Evolutionary conservation across 352 stramenopile species (phyloP).

Genomic region (Vaucheria bursata): DNA sequence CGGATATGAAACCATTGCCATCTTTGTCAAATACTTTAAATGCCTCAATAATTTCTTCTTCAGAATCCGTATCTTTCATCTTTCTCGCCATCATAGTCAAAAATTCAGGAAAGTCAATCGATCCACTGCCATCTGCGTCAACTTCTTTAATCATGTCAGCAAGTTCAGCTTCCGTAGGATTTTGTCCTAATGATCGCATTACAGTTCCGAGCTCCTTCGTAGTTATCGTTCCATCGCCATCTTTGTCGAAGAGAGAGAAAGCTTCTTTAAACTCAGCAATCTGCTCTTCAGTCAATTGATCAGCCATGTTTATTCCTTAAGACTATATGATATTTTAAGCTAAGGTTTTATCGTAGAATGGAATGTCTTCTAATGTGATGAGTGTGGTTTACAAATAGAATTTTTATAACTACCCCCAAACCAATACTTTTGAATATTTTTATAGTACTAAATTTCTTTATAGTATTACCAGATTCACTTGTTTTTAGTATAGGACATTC

Average conservation of each 20-base stretch:
- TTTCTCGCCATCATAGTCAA: slow-evolving; percentile 98
- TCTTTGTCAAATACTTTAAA: slow-evolving; percentile 80
- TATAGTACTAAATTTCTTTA: no score
- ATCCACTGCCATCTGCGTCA: slow-evolving; percentile 97
- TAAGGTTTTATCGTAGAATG: no score
- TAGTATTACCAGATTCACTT: no score
- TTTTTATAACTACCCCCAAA: no score
- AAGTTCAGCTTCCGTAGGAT: slow-evolving; percentile 91
- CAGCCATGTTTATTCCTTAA: no score
- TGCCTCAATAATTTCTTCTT: slow-evolving; percentile 57
- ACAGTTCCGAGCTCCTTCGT: slow-evolving; percentile 94
- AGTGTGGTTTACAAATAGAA: no score
- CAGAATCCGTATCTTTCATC: slow-evolving; percentile 95
- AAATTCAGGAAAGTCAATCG: slow-evolving; percentile 99
- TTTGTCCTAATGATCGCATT: slow-evolving; percentile 91
- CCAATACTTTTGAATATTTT: no score
- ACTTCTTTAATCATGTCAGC: slow-evolving; percentile 99
- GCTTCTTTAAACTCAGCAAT: slow-evolving; percentile 98
- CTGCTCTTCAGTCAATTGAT: slow-evolving; percentile 48
- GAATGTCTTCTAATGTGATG: no score
- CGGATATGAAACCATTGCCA: slow-evolving; percentile 92
- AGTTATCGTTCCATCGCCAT: slow-evolving; percentile 85
- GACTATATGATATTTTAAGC: no score
- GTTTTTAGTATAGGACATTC: no score
- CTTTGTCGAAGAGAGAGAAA: slow-evolving; percentile 95